Base-by-base conservation (phyloP, 164 flowering plant genomes). In the Saururus chinensis region DNA sequence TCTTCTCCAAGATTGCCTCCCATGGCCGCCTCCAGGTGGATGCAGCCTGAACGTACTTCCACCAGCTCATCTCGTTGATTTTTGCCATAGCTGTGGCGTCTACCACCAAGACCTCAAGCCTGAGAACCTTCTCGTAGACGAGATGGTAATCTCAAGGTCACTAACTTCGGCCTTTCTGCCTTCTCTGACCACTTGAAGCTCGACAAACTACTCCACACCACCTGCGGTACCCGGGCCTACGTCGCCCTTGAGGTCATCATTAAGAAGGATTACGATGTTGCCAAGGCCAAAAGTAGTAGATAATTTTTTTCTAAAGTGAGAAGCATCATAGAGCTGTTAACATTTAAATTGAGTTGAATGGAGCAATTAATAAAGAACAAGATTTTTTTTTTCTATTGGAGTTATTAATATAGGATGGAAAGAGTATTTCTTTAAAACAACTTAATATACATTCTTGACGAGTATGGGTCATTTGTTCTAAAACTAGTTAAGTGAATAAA, bases 211-310 rank as follows among this genome's bases (percentile, higher is more conserved):
- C 75, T 91, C 0, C 96, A 91, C 76, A 91, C 98, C 4, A 84
- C 72, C 80, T 91, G 98, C 45, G 98, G 98, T 0, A 89, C 96
- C 0, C 93, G 89, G 35, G 93, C 97, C 0, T 90, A 90, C 52
- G 85, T 90, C 1, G 91, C 95, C 21, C 97, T 93, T 45, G 97
- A 91, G 75, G 89, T 91, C 9, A 52, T 88, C 37, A 62, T 81
- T 59, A 79, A 72, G 64, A 82, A 73, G 58, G 93, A 96, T 0
- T 91, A 91, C 67, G 90, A 81, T 54, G 96, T 95, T 13, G 72
- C 88, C 5, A 84, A 81, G 51, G 88, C 96, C 0, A n/a, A n/a
- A n/a, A n/a, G n/a, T n/a, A n/a, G n/a, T n/a, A n/a, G n/a, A n/a
- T n/a, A n/a, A n/a, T n/a, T n/a, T n/a, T n/a, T n/a, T n/a, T n/a